These are phyloP conservation scores for Thecaphora frezii DNA, from an alignment of 1,284 basidiomycete genomes.

Conservation along the genomic window DNA sequence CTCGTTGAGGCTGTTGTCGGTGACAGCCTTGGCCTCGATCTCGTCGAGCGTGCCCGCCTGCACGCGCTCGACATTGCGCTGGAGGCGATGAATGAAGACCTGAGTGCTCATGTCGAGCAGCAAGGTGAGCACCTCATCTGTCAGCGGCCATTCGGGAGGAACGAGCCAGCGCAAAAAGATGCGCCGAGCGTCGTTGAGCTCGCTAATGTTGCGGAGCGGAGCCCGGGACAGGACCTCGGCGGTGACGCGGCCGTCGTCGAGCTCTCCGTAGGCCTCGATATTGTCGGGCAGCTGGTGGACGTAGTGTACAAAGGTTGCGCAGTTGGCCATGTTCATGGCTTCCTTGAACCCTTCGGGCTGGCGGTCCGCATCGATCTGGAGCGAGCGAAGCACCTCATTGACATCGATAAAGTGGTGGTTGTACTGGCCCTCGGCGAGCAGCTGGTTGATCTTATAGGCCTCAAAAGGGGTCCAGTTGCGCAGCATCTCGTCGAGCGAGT, in stretches of 20 bases:
- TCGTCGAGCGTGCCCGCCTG: slow-evolving; percentile 18
- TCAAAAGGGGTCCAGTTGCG: slow-evolving; percentile 42
- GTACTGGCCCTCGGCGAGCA: slow-evolving; percentile 36
- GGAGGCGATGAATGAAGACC: slow-evolving; percentile 36
- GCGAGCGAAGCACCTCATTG: slow-evolving; percentile 20
- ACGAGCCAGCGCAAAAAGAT: slow-evolving; percentile 42
- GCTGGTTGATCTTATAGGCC: slow-evolving; percentile 39
- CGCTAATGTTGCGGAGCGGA: slow-evolving; percentile 26
- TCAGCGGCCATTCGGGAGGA: slow-evolving; percentile 22
- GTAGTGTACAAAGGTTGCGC: slow-evolving; percentile 48
- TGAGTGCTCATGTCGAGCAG: slow-evolving; percentile 49
- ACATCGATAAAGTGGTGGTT: slow-evolving; percentile 45
- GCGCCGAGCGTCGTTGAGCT: slow-evolving; percentile 40
- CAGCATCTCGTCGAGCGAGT: slow-evolving; percentile 35
- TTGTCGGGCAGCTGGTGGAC: slow-evolving; percentile 35
- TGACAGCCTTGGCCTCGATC: slow-evolving; percentile 7
- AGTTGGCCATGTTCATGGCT: slow-evolving; percentile 44
- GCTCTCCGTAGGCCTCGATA: slow-evolving; percentile 10
- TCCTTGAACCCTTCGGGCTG: slow-evolving; percentile 27
- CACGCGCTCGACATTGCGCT: slow-evolving; percentile 13
- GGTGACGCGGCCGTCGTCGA: slow-evolving; percentile 17
- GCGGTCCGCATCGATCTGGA: slow-evolving; percentile 11
- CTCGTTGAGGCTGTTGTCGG: slow-evolving; percentile 21
- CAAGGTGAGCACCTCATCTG: slow-evolving; percentile 34
- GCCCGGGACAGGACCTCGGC: slow-evolving; percentile 15